Conservation (phyloP, 768 basidiomycete genomes). For the Holtermannia corniformis region DNA sequence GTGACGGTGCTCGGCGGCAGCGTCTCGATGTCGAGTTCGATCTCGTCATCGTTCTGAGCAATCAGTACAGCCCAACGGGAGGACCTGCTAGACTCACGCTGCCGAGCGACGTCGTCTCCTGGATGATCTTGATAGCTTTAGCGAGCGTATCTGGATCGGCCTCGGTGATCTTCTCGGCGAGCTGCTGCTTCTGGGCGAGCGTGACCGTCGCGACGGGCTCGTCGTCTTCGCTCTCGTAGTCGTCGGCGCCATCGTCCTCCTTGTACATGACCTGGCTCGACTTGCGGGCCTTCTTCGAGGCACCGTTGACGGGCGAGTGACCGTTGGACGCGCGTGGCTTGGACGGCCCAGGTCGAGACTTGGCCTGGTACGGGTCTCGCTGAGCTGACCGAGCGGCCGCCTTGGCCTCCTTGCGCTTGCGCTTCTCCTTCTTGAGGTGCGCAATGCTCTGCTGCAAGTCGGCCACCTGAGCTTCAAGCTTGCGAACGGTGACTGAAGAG, state of each 20-base stretch:
- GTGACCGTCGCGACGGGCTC: conserved; percentile 47
- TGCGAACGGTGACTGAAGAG: conserved; percentile 1
- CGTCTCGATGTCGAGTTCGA: conserved; percentile 93
- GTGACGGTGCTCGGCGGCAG: conserved; percentile 77
- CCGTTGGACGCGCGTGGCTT: not conserved
- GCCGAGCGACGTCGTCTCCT: conserved; percentile 85
- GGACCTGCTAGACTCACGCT: conserved; percentile 54
- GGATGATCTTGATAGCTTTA: conserved; percentile 88
- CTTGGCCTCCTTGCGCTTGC: conserved; percentile 14
- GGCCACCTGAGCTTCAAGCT: conserved; percentile 17
- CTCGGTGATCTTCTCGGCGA: conserved; percentile 84
- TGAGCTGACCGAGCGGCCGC: not conserved
- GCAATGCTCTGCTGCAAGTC: conserved; percentile 8
- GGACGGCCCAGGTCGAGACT: no score
- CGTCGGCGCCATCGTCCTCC: conserved; percentile 13
- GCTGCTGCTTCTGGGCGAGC: conserved; percentile 95
- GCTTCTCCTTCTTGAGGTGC: conserved; percentile 6
- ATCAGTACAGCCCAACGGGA: conserved; percentile 1
- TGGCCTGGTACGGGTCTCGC: no score
- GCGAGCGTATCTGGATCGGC: conserved; percentile 76
- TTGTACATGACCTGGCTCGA: conserved; percentile 6
- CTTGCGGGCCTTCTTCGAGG: conserved; percentile 28
- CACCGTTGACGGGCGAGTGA: not conserved
- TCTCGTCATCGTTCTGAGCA: conserved; percentile 58
- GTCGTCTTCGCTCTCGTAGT: conserved; percentile 25